phyloP scores from a whole-genome alignment of 257 asterid species.

The Jacaranda mimosifolia region DNA sequence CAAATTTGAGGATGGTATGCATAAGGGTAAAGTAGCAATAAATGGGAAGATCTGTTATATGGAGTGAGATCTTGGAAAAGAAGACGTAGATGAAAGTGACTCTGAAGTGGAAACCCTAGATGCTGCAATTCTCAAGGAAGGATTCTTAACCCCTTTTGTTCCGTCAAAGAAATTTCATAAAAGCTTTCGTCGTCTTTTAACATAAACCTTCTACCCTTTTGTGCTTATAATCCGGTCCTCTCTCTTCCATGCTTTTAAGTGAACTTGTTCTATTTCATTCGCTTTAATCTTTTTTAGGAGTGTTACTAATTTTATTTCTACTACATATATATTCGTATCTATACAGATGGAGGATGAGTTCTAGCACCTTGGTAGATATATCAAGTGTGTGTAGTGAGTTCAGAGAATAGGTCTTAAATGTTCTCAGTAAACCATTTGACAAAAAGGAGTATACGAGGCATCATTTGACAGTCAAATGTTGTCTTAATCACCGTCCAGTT shows the following conservation, averaged over 20 bases:
- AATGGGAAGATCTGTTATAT: too few relatives aligned
- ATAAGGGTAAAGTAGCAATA: too few relatives aligned
- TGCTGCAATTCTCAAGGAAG: conserved; percentile 19
- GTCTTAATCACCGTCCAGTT: conserved; percentile 27
- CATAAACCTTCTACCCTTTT: too few relatives aligned
- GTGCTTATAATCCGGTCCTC: too few relatives aligned
- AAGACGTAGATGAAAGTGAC: conserved; percentile 1
- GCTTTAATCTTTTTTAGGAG: too few relatives aligned
- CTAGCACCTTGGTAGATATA: background rate
- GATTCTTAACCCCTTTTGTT: conserved; percentile 31
- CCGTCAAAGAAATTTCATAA: conserved; percentile 17
- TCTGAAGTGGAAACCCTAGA: conserved; percentile 44
- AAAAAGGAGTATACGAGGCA: conserved; percentile 44
- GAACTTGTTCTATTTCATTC: too few relatives aligned
- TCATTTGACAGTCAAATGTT: conserved; percentile 11
- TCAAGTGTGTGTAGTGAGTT: conserved; percentile 27
- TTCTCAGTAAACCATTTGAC: conserved; percentile 46
- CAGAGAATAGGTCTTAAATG: conserved; percentile 38
- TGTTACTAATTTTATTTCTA: background rate
- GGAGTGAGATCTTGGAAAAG: background rate
- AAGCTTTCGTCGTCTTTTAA: conserved; percentile 26
- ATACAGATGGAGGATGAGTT: conserved; percentile 33
- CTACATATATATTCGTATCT: background rate
- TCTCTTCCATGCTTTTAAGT: too few relatives aligned
- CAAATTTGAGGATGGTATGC: too few relatives aligned